These are phyloP conservation scores for Nicotiana knightiana DNA, from an alignment of 257 asterid species.

Conservation along the genomic window DNA sequence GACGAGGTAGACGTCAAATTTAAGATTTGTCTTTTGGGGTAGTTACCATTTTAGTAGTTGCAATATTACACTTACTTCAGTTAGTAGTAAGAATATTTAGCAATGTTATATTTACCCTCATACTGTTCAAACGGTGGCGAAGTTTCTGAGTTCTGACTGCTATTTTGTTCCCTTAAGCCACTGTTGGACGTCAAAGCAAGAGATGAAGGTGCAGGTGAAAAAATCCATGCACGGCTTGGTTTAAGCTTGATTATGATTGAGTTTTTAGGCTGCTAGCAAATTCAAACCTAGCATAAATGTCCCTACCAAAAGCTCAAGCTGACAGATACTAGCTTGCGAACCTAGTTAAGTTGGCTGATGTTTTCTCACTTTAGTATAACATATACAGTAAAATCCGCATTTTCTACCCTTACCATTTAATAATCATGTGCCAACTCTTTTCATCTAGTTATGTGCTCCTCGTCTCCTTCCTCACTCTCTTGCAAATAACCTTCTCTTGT, in stretches of 20 bases:
- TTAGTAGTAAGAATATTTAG: background rate
- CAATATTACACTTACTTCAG: background rate
- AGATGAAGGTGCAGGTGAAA: background rate
- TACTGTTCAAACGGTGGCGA: background rate
- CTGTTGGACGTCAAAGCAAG: background rate
- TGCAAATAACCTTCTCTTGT: background rate
- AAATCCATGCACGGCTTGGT: background rate
- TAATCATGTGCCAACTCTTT: background rate
- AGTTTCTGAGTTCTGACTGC: background rate
- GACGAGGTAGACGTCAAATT: background rate
- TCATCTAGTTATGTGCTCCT: conserved; percentile 1
- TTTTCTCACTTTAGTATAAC: background rate
- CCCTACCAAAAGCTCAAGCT: background rate
- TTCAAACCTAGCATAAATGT: conserved; percentile 1
- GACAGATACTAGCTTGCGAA: background rate
- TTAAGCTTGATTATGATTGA: background rate
- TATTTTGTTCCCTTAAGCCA: background rate
- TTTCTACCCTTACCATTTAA: background rate
- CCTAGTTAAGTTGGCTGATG: background rate
- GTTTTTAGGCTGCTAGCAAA: background rate
- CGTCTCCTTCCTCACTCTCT: background rate
- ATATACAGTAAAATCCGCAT: background rate
- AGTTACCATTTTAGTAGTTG: background rate
- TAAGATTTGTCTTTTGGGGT: background rate
- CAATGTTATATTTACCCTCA: background rate